These are phyloP conservation scores for Candida argentea DNA, from an alignment of 805 yeast species.

Conservation along the genomic window DNA sequence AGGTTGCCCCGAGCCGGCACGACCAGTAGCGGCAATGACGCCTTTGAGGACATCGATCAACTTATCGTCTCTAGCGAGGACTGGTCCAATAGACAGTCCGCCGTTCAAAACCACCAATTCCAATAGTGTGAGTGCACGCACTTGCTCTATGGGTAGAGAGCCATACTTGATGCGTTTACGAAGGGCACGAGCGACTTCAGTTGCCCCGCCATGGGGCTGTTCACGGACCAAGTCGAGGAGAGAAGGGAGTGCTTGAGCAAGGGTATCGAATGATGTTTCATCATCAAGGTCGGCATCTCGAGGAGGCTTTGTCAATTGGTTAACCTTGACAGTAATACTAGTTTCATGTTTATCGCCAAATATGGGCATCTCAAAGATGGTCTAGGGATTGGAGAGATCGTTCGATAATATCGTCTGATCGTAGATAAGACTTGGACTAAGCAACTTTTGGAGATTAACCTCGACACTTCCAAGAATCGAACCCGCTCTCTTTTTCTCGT, in stretches of 20 bases:
- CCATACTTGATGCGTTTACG: slow-evolving; percentile 89
- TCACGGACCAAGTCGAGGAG: slow-evolving; percentile 41
- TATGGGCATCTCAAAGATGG: slow-evolving; percentile 22
- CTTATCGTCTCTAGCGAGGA: slow-evolving; percentile 57
- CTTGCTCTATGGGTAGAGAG: slow-evolving; percentile 42
- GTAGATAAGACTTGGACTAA: too few species aligned
- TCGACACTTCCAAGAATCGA: too few species aligned
- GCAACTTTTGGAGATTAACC: too few species aligned
- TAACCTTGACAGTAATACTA: slow-evolving; percentile 56
- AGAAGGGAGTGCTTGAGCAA: slow-evolving; percentile 43
- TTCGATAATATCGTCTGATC: too few species aligned
- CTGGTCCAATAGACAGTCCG: slow-evolving; percentile 28
- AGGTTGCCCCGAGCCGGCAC: slow-evolving; percentile 25
- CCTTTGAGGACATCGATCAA: slow-evolving; percentile 52
- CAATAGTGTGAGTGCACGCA: slow-evolving; percentile 44
- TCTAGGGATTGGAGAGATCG: slow-evolving; percentile 1
- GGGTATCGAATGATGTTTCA: slow-evolving; percentile 8
- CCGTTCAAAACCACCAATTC: slow-evolving; percentile 34
- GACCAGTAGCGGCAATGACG: slow-evolving; percentile 31
- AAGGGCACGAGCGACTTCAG: slow-evolving; percentile 85
- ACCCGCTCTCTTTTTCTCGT: too few species aligned
- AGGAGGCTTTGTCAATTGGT: slow-evolving; percentile 37
- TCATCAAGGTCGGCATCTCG: slow-evolving; percentile 24
- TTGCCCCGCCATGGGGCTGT: slow-evolving; percentile 26
- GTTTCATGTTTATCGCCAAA: slow-evolving; percentile 62